These are phyloP conservation scores for Terana coerulea DNA, from an alignment of 768 basidiomycete genomes.

Conservation along the genomic window DNA sequence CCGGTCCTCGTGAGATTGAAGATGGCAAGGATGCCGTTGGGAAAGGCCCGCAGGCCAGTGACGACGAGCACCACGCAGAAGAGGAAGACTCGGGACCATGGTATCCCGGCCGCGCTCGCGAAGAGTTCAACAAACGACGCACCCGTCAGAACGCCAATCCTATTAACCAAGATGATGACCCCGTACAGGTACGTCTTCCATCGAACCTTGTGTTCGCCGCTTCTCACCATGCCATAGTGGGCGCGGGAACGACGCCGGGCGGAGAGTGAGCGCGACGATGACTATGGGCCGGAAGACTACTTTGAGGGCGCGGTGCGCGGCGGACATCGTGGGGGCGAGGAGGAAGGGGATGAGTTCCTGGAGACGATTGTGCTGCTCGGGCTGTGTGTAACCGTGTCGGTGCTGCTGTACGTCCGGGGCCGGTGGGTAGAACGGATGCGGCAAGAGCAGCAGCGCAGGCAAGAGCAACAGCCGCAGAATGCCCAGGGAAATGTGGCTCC, in stretches of 20 bases:
- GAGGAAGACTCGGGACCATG: constrained; percentile 63
- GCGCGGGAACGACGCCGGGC: constrained; percentile 69
- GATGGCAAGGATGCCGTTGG: constrained; percentile 9
- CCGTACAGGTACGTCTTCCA: constrained; percentile 52
- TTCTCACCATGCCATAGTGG: constrained; percentile 47
- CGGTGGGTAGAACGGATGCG: constrained; percentile 72
- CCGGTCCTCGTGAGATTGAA: constrained; percentile 17
- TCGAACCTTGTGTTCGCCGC: not conserved
- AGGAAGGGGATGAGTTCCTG: constrained; percentile 63
- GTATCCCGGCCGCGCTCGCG: constrained; percentile 81
- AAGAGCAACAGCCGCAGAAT: constrained; percentile 36
- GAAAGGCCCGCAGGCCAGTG: constrained; percentile 17
- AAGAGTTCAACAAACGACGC: constrained; percentile 65
- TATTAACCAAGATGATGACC: constrained; percentile 55
- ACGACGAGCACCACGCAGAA: constrained; percentile 26
- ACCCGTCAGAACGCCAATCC: constrained; percentile 33
- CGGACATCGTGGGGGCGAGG: constrained; percentile 54
- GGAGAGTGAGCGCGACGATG: constrained; percentile 68
- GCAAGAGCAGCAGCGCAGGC: constrained; percentile 48
- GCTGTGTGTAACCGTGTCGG: constrained; percentile 68
- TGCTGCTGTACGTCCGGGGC: constrained; percentile 75
- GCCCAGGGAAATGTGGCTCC: not conserved
- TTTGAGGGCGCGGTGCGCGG: constrained; percentile 65
- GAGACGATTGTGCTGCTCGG: constrained; percentile 80
- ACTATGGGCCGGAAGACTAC: constrained; percentile 81